Conservation (phyloP, 1,284 basidiomycete species). For the Ganoderma sp. region DNA sequence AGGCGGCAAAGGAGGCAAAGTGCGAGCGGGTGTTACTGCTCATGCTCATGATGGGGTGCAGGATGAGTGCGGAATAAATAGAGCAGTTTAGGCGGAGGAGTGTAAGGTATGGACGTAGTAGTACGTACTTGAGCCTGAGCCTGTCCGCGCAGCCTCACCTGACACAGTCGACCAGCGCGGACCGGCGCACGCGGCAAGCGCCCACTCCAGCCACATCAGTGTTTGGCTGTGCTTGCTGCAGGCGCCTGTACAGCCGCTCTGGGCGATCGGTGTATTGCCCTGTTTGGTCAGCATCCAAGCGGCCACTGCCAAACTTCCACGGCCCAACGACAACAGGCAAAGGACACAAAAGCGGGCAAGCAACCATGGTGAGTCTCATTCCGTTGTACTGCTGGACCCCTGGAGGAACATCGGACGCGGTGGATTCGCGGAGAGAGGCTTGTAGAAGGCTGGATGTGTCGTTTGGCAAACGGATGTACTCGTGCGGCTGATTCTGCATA, state of each 20-base stretch:
- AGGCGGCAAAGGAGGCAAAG: constrained; percentile 56
- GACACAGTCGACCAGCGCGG: constrained; percentile 19
- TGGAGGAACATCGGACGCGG: constrained; percentile 22
- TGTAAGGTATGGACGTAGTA: not conserved
- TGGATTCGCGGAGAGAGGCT: constrained; percentile 26
- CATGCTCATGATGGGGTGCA: constrained; percentile 17
- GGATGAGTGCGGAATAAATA: constrained; percentile 22
- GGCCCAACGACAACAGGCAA: constrained; percentile 41
- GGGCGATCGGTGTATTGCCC: constrained; percentile 33
- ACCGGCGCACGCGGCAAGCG: constrained; percentile 22
- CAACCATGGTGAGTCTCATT: constrained; percentile 43
- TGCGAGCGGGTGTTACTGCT: constrained; percentile 40
- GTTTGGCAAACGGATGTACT: constrained; percentile 41
- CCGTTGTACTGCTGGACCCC: constrained; percentile 32
- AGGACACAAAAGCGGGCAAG: constrained; percentile 38
- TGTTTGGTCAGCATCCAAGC: constrained; percentile 31
- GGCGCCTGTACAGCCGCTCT: constrained; percentile 3
- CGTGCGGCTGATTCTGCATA: constrained; percentile 28
- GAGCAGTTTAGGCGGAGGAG: constrained; percentile 11
- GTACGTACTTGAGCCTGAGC: not conserved
- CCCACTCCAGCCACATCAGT: constrained; percentile 11
- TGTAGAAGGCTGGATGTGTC: constrained; percentile 44
- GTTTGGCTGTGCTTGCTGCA: constrained; percentile 15
- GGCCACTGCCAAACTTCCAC: constrained; percentile 32
- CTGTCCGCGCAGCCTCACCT: not conserved